Evolutionary conservation across 441 rosid species (phyloP).

Genomic region (Aleurites moluccanus): DNA sequence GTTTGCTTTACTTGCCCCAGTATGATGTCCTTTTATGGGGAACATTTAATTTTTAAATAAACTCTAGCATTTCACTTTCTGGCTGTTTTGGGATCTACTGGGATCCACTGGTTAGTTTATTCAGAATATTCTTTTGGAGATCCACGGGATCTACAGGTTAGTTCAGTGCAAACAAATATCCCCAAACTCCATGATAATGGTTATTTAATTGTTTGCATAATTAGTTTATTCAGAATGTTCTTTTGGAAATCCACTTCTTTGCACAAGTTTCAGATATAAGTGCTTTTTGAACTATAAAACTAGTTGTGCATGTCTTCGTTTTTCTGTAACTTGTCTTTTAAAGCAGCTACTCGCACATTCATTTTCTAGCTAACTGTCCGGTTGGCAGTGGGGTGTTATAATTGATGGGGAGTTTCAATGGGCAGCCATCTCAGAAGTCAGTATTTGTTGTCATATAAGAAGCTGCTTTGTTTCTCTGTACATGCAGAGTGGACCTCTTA

Average conservation of each 20-base stretch:
- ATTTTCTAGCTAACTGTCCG: background rate
- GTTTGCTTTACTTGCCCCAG: constrained; percentile 25
- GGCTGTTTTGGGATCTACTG: constrained; percentile 6
- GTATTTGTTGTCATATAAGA: background rate
- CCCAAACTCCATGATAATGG: background rate
- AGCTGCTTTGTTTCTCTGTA: background rate
- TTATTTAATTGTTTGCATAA: background rate
- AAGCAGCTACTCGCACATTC: background rate
- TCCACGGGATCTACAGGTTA: too few relatives aligned
- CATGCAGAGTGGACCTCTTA: background rate
- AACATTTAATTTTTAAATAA: background rate
- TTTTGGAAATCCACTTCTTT: background rate
- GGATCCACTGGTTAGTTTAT: too few relatives aligned
- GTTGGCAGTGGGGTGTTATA: background rate
- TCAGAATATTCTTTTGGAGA: too few relatives aligned
- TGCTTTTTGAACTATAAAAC: background rate
- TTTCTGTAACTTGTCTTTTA: background rate
- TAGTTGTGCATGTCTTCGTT: background rate
- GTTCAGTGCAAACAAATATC: background rate
- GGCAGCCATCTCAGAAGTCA: background rate
- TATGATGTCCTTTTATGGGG: background rate
- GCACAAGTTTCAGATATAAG: background rate
- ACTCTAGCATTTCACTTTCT: background rate
- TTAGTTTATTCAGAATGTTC: background rate
- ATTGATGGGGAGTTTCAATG: background rate